Evolutionary conservation across 2,329 filamentous ascomycete genomes (phyloP).

Genomic region (Fonsecaea nubica): DNA sequence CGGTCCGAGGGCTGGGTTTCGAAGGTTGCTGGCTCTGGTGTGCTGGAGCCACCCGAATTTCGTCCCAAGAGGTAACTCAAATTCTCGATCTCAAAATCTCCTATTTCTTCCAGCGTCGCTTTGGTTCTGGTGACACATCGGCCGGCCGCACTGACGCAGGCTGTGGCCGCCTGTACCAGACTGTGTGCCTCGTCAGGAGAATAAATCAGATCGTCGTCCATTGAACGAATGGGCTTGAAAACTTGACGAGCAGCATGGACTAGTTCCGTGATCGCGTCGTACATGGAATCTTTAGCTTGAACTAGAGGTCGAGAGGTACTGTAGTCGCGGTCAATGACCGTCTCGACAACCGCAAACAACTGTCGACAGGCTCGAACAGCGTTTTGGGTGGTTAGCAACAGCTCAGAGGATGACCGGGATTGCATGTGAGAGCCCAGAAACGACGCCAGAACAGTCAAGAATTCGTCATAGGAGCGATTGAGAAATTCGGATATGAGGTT

Average conservation of each 20-base stretch:
- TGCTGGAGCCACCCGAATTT: conserved; percentile 32
- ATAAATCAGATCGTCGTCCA: conserved; percentile 76
- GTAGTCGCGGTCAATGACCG: conserved; percentile 78
- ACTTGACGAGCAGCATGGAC: conserved; percentile 82
- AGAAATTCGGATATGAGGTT: conserved; percentile 85
- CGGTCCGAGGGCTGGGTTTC: conserved; percentile 12
- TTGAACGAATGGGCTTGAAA: conserved; percentile 70
- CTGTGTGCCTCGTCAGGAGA: conserved; percentile 78
- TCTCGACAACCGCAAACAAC: conserved; percentile 79
- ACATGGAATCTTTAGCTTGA: conserved; percentile 76
- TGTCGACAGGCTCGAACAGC: conserved; percentile 81
- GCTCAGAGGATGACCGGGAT: conserved; percentile 84
- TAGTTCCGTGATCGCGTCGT: conserved; percentile 77
- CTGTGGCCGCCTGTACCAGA: conserved; percentile 78
- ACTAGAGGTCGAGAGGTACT: conserved; percentile 71
- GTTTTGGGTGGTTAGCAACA: conserved; percentile 81
- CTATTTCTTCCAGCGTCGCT: conserved; percentile 82
- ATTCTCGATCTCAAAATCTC: conserved; percentile 73
- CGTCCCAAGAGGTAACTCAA: conserved; percentile 25
- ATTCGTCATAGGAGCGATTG: conserved; percentile 80
- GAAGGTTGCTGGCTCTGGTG: conserved; percentile 58
- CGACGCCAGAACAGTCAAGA: conserved; percentile 87
- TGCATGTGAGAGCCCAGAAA: conserved; percentile 94
- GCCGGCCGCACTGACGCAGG: conserved; percentile 86
- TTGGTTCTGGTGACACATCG: conserved; percentile 90